Evolutionary conservation across 2,329 filamentous ascomycete species (phyloP).

Genomic region (Zarea fungicola): DNA sequence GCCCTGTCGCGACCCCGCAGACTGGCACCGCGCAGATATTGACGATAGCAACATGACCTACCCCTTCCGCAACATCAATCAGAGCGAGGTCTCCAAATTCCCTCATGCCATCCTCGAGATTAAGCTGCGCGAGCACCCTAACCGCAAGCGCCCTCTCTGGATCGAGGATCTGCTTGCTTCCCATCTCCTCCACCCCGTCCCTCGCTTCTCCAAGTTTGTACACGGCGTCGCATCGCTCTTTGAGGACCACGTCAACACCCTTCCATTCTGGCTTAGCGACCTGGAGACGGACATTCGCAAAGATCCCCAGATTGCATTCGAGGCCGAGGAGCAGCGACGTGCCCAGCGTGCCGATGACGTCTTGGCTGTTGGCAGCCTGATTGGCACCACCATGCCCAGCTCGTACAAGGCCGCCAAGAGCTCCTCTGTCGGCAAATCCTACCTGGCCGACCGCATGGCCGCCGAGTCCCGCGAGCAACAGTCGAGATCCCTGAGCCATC

Average conservation of each 20-base stretch:
- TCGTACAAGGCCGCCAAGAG: slow-evolving; percentile 57
- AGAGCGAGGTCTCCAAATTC: slow-evolving; percentile 86
- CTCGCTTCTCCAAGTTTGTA: slow-evolving; percentile 93
- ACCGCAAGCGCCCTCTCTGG: slow-evolving; percentile 73
- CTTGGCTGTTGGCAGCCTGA: slow-evolving; percentile 80
- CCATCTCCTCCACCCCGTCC: slow-evolving; percentile 83
- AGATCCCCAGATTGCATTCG: slow-evolving; percentile 84
- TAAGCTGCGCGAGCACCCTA: slow-evolving; percentile 67
- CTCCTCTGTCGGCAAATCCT: slow-evolving; percentile 65
- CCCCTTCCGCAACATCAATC: slow-evolving; percentile 80
- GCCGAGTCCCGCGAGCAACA: slow-evolving; percentile 36
- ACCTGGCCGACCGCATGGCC: slow-evolving; percentile 50
- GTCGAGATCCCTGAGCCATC: slow-evolving; percentile 23
- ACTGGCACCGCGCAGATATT: slow-evolving; percentile 91
- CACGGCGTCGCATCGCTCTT: slow-evolving; percentile 90
- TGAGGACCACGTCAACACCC: slow-evolving; percentile 90
- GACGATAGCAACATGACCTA: slow-evolving; percentile 78
- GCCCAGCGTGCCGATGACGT: slow-evolving; percentile 81
- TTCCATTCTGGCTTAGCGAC: slow-evolving; percentile 93
- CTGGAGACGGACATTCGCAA: slow-evolving; percentile 90
- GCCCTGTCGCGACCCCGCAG: slow-evolving; percentile 81
- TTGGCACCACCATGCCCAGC: slow-evolving; percentile 52
- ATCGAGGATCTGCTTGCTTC: slow-evolving; percentile 87
- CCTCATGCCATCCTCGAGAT: slow-evolving; percentile 90
- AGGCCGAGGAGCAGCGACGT: slow-evolving; percentile 81